A percentile compares a stretch with the other conserved stretches of the same genome.
These are phyloP conservation scores for Thielaviopsis cerberus DNA, from an alignment of 2,329 filamentous ascomycete genomes.

Conservation along the genomic window DNA sequence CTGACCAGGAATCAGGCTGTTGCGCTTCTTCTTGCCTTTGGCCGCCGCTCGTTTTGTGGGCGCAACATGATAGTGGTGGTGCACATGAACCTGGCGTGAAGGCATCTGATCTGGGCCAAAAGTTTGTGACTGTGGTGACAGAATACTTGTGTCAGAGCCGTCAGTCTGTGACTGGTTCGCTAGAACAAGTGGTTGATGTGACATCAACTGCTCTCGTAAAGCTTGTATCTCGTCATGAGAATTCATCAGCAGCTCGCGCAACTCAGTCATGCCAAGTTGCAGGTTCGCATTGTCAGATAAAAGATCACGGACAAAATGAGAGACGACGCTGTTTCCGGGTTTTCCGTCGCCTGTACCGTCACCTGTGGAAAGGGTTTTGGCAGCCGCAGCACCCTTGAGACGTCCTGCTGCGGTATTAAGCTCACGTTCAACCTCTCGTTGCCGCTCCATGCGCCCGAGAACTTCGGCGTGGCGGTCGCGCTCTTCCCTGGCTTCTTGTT, in stretches of 20 bases:
- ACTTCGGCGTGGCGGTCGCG: constrained; percentile 66
- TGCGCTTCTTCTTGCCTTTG: constrained; percentile 55
- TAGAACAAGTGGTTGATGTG: constrained; percentile 49
- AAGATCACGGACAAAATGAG: constrained; percentile 88
- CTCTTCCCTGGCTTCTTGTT: constrained; percentile 65
- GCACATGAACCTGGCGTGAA: constrained; percentile 71
- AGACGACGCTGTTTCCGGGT: constrained; percentile 42
- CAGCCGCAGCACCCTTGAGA: constrained; percentile 62
- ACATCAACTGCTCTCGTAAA: constrained; percentile 61
- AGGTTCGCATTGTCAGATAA: constrained; percentile 88
- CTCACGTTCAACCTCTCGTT: constrained; percentile 65
- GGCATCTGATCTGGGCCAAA: constrained; percentile 14
- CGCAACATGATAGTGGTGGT: constrained; percentile 76
- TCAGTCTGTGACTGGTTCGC: constrained; percentile 18
- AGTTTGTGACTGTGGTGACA: constrained; percentile 16
- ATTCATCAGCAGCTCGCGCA: constrained; percentile 73
- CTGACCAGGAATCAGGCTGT: constrained; percentile 39
- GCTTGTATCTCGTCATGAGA: constrained; percentile 89
- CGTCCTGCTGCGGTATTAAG: constrained; percentile 61
- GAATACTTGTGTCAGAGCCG: background rate
- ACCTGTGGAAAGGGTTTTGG: constrained; percentile 32
- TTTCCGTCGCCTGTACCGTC: constrained; percentile 17
- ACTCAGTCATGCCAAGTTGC: constrained; percentile 76
- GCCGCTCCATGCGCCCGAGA: constrained; percentile 63
- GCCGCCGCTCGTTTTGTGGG: constrained; percentile 37